These are phyloP conservation scores for Talaromyces sp. DNA, from an alignment of 2,329 filamentous ascomycete species.

Conservation along the genomic window DNA sequence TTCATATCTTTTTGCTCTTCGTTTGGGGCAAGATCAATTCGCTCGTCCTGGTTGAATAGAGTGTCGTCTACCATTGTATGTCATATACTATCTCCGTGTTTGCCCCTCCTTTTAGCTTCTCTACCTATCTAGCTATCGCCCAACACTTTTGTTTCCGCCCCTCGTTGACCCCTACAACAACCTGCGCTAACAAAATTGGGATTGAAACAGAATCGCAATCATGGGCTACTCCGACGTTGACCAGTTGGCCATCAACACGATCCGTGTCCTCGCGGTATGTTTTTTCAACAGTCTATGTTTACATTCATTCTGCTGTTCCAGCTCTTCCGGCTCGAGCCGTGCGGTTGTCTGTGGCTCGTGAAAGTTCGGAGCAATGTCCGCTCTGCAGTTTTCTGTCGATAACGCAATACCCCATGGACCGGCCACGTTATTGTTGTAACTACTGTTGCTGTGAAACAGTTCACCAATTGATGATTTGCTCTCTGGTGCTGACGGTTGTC, in stretches of 20 bases:
- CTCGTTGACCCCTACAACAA: background rate
- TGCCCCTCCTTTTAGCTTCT: background rate
- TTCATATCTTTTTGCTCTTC: background rate
- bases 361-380: slow-evolving; percentile 5
- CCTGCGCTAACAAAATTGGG: background rate
- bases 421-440: background rate
- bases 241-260: slow-evolving; percentile 93
- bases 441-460: background rate
- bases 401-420: too few species aligned
- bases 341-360: background rate
- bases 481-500: background rate
- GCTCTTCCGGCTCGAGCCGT: slow-evolving; percentile 4
- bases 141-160: background rate
- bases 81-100: background rate
- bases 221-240: slow-evolving; percentile 91
- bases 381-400: background rate
- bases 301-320: background rate
- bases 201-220: slow-evolving; percentile 36
- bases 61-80: background rate
- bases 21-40: background rate
- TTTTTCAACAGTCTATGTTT: background rate
- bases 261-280: slow-evolving; percentile 91
- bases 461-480: background rate
- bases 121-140: background rate
- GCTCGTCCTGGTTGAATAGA: background rate